A percentile compares a stretch with the other conserved stretches of the same genome.
phyloP scores from a whole-genome alignment of 306 rosid genomes.

The Sicyos edulis region DNA sequence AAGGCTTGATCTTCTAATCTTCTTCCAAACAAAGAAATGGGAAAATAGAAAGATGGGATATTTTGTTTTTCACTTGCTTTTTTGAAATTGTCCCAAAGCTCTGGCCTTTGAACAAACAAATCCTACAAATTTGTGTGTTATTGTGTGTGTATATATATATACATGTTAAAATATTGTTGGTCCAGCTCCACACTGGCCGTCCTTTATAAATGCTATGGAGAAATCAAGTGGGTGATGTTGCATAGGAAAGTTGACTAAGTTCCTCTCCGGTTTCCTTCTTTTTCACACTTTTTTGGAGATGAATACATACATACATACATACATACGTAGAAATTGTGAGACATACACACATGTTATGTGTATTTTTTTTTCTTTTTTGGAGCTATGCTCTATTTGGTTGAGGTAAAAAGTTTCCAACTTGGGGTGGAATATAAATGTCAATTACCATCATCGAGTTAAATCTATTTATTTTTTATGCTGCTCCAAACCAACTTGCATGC shows the following conservation, averaged over 20 bases:
- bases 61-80: constrained; percentile 2
- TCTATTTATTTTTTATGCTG: too few relatives aligned
- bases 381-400: too few relatives aligned
- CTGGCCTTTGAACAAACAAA: background rate
- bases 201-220: constrained; percentile 8
- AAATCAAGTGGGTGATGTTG: background rate
- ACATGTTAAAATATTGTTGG: background rate
- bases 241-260: background rate
- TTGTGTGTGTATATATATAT: background rate
- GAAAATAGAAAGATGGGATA: background rate
- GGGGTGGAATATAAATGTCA: too few relatives aligned
- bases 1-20: background rate
- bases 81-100: constrained; percentile 10
- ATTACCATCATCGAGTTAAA: too few relatives aligned
- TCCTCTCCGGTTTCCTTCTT: background rate
- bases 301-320: too few relatives aligned
- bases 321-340: background rate
- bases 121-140: background rate
- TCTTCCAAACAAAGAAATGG: background rate
- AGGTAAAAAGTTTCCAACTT: too few relatives aligned
- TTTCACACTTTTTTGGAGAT: background rate
- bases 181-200: background rate
- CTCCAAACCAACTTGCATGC: too few relatives aligned
- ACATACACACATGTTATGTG: background rate
- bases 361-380: background rate